Percentiles rank a stretch among this genome's conserved stretches.
Conservation (phyloP, 257 asterid species). For the Rubia yunnanensis region DNA sequence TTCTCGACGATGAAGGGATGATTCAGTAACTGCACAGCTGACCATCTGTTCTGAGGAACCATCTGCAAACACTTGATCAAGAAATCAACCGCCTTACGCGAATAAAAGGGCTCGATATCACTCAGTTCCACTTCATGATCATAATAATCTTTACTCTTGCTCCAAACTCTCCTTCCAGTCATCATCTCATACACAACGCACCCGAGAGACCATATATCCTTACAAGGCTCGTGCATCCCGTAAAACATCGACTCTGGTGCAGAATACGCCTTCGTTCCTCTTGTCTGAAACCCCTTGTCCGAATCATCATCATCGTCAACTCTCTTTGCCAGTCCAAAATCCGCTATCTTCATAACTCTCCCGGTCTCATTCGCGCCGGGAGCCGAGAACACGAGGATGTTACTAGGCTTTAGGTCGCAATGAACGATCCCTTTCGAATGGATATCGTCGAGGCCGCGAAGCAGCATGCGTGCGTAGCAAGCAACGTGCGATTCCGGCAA, state of each 20-base stretch:
- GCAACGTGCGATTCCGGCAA: constrained; percentile 4
- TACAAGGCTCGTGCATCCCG: not conserved
- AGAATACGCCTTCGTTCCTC: not conserved
- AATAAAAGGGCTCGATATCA: not conserved
- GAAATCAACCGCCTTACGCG: not conserved
- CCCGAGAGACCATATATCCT: not conserved
- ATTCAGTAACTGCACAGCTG: not conserved
- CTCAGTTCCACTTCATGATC: not conserved
- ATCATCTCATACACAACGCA: not conserved
- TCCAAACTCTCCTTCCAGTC: not conserved
- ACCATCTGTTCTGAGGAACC: not conserved
- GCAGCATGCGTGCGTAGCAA: not conserved
- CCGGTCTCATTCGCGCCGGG: too few relatives aligned
- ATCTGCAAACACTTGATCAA: not conserved
- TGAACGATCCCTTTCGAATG: not conserved
- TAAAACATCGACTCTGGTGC: not conserved
- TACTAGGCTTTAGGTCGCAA: not conserved
- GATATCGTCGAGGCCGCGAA: not conserved
- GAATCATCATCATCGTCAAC: not conserved
- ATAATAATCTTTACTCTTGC: not conserved
- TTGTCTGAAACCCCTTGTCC: not conserved
- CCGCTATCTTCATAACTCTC: not conserved
- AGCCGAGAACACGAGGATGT: constrained; percentile 3
- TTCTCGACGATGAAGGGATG: constrained; percentile 4
- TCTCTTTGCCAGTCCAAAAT: not conserved